phyloP scores from a whole-genome alignment of 108 stramenopile genomes.

The Craspedostauros australis region DNA sequence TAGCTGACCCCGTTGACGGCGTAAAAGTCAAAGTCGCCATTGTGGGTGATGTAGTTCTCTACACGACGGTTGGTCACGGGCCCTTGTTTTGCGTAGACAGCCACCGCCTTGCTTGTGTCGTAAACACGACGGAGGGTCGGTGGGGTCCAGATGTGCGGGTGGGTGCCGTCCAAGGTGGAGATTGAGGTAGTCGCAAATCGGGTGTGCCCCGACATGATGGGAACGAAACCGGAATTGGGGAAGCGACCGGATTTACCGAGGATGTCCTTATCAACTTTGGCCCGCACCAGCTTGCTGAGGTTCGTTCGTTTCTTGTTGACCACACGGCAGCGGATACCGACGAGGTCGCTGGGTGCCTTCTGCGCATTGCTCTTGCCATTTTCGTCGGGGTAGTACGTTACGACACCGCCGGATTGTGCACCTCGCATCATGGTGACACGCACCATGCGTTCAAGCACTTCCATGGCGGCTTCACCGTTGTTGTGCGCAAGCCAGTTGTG shows the following conservation, averaged over 20 bases:
- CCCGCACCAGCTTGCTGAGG: constrained; percentile 43
- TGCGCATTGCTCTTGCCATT: background rate
- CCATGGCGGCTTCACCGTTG: constrained; percentile 54
- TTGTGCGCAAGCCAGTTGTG: constrained; percentile 47
- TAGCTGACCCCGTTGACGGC: constrained; percentile 49
- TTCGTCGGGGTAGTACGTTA: constrained; percentile 26
- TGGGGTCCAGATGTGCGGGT: constrained; percentile 73
- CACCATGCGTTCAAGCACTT: constrained; percentile 69
- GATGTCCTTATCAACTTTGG: constrained; percentile 25
- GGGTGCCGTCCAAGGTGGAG: constrained; percentile 70
- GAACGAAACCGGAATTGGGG: too few species aligned
- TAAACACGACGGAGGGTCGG: constrained; percentile 23
- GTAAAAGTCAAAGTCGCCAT: constrained; percentile 86
- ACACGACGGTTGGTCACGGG: too few species aligned
- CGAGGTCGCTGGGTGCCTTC: background rate
- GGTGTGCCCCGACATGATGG: constrained; percentile 63
- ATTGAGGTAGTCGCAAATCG: constrained; percentile 69
- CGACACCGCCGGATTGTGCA: constrained; percentile 77
- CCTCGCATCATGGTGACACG: constrained; percentile 85
- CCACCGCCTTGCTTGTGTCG: background rate
- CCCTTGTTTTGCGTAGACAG: too few species aligned
- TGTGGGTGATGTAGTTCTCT: constrained; percentile 76
- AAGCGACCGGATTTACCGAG: background rate
- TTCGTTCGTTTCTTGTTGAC: constrained; percentile 79
- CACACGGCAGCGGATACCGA: constrained; percentile 57